Conservation (phyloP, 371 early-diverging fungal species). For the Saksenaea vasiformis region DNA sequence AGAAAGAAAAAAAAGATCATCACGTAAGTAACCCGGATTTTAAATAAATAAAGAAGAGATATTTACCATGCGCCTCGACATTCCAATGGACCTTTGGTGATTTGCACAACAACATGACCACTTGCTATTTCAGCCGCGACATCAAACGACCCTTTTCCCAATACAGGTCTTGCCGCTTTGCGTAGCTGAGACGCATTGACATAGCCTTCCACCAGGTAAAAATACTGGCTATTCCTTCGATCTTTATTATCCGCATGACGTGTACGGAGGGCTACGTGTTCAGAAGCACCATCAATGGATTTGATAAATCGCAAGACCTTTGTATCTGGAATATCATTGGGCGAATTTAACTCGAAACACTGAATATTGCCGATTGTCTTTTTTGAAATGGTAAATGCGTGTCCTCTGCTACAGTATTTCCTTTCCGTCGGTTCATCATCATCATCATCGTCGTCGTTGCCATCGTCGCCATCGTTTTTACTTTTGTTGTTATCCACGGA, state of each 20-base stretch:
- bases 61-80: constrained; percentile 54
- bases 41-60: not conserved
- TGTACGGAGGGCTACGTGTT: constrained; percentile 32
- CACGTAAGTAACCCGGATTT: too few relatives aligned
- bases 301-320: constrained; percentile 35
- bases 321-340: constrained; percentile 35
- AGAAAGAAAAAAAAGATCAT: too few relatives aligned
- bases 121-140: constrained; percentile 27
- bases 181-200: constrained; percentile 59
- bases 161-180: constrained; percentile 48
- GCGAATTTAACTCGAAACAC: constrained; percentile 35
- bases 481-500: not conserved
- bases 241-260: constrained; percentile 26
- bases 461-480: constrained; percentile 2
- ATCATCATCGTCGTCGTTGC: constrained; percentile 5
- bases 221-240: constrained; percentile 23
- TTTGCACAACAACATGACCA: constrained; percentile 23
- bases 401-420: constrained; percentile 3
- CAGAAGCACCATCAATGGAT: constrained; percentile 37
- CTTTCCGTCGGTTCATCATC: not conserved
- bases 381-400: constrained; percentile 18
- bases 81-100: constrained; percentile 41
- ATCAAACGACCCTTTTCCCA: constrained; percentile 53
- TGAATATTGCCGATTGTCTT: constrained; percentile 27
- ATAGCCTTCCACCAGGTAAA: constrained; percentile 48